Percentiles rank a stretch among this genome's conserved stretches.
Conservation (phyloP, 139 green algal species). For the Coelastrella sp. region DNA sequence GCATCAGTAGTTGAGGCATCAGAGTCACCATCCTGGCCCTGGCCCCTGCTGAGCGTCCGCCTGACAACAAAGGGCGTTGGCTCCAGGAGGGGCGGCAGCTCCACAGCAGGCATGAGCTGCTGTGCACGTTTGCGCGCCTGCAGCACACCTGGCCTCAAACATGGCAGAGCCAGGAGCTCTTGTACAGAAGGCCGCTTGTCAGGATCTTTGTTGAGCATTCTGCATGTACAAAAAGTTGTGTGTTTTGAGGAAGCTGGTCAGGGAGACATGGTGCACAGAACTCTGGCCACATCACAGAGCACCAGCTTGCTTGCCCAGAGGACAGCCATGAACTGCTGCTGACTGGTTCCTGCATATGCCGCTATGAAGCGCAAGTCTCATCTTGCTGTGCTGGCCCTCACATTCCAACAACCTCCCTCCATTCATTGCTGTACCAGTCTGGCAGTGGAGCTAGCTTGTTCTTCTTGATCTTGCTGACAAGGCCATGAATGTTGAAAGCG, state of each 20-base stretch:
- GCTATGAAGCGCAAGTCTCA: no score
- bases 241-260: background rate
- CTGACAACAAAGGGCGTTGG: background rate
- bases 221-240: constrained; percentile 6
- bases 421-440: constrained; percentile 19
- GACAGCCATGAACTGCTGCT: no score
- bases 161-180: constrained; percentile 50
- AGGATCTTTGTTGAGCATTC: constrained; percentile 69
- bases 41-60: background rate
- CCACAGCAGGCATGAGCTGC: constrained; percentile 38
- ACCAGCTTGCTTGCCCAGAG: no score
- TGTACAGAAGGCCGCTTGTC: constrained; percentile 51
- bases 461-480: constrained; percentile 39
- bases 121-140: constrained; percentile 43
- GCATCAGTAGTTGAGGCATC: background rate
- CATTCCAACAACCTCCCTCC: constrained; percentile 25
- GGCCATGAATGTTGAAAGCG: constrained; percentile 69
- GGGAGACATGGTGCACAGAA: no score
- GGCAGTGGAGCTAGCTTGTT: constrained; percentile 42
- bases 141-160: constrained; percentile 44
- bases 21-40: background rate
- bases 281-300: no score
- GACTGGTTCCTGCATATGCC: no score
- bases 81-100: constrained; percentile 33
- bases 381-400: background rate